Evolutionary conservation across 2,329 filamentous ascomycete genomes (phyloP).

Genomic region (Aspergillus viridinutans): DNA sequence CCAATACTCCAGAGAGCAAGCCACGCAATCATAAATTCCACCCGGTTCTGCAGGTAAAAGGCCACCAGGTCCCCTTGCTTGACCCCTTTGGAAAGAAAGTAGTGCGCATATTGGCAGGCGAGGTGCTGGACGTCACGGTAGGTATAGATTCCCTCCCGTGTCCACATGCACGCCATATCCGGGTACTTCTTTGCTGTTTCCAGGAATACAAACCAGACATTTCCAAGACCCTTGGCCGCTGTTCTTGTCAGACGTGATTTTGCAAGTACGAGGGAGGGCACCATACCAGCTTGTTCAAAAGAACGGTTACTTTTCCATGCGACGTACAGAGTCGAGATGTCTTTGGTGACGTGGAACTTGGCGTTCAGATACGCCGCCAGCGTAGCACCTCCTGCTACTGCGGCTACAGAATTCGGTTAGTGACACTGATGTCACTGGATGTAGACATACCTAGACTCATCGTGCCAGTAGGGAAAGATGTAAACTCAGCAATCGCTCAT

Average conservation of each 20-base stretch:
- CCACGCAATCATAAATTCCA: constrained; percentile 65
- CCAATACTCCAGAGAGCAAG: constrained; percentile 63
- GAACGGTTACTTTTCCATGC: constrained; percentile 42
- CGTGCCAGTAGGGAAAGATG: not conserved
- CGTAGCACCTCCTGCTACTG: constrained; percentile 24
- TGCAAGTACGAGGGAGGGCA: constrained; percentile 2
- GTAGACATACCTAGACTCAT: not conserved
- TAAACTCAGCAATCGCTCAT: not conserved
- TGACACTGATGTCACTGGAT: not conserved
- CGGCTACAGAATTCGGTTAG: constrained; percentile 10
- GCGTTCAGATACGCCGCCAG: constrained; percentile 50
- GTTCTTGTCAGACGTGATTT: constrained; percentile 1
- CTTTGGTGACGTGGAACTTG: constrained; percentile 63
- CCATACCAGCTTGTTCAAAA: constrained; percentile 48
- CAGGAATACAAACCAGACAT: constrained; percentile 65
- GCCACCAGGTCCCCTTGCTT: constrained; percentile 58
- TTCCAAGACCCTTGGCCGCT: constrained; percentile 52
- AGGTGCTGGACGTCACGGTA: constrained; percentile 55
- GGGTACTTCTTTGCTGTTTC: constrained; percentile 50
- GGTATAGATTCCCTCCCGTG: constrained; percentile 57
- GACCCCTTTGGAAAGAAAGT: constrained; percentile 57
- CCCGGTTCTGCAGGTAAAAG: constrained; percentile 64
- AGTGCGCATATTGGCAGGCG: constrained; percentile 59
- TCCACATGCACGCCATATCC: constrained; percentile 62
- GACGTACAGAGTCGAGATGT: constrained; percentile 49